phyloP scores from a whole-genome alignment of 2,329 filamentous ascomycete species.

The Ciborinia camelliae region DNA sequence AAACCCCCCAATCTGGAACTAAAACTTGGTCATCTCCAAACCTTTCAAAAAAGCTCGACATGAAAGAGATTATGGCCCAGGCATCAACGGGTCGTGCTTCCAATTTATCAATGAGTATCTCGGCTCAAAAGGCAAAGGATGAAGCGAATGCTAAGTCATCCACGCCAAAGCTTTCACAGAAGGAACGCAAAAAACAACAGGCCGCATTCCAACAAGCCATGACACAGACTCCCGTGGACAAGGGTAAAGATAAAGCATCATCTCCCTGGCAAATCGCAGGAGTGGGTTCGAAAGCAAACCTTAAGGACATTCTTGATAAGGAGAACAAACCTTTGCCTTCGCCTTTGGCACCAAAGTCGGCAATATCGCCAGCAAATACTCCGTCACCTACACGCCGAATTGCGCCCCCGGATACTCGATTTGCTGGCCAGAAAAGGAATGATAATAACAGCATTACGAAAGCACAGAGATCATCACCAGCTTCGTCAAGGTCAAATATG shows the following conservation, averaged over 20 bases:
- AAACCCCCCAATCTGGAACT: constrained; percentile 16
- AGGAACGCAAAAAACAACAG: constrained; percentile 82
- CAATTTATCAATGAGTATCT: constrained; percentile 51
- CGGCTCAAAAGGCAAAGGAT: constrained; percentile 45
- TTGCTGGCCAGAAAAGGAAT: constrained; percentile 51
- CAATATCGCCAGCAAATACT: constrained; percentile 25
- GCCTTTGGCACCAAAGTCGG: constrained; percentile 32
- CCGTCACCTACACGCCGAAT: constrained; percentile 45
- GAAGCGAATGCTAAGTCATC: constrained; percentile 39
- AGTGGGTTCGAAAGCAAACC: constrained; percentile 46
- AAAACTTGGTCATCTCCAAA: constrained; percentile 37
- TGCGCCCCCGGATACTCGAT: constrained; percentile 60
- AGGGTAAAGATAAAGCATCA: constrained; percentile 40
- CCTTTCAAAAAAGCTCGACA: constrained; percentile 40
- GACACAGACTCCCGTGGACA: constrained; percentile 42
- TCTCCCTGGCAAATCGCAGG: constrained; percentile 66
- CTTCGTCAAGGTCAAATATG: constrained; percentile 19
- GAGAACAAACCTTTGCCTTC: constrained; percentile 35
- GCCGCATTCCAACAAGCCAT: constrained; percentile 43
- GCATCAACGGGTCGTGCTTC: constrained; percentile 49
- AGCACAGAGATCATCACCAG: constrained; percentile 19
- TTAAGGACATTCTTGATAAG: constrained; percentile 47
- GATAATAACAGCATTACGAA: constrained; percentile 22
- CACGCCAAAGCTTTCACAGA: constrained; percentile 74
- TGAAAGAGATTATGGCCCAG: constrained; percentile 84